These are phyloP conservation scores for Anthostomella pinea DNA, from an alignment of 2,329 filamentous ascomycete genomes.

Conservation along the genomic window DNA sequence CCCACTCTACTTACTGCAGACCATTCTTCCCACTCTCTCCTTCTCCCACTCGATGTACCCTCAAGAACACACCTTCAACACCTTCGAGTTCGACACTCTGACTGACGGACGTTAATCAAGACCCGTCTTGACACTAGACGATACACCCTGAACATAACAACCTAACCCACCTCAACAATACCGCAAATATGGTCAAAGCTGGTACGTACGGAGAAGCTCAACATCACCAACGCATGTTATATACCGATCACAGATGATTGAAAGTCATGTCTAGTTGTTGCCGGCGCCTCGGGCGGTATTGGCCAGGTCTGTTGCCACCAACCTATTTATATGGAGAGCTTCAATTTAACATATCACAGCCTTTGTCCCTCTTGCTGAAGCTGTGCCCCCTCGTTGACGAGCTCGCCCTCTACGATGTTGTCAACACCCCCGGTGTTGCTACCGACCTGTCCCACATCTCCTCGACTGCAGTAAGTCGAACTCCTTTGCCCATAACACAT, in stretches of 20 bases:
- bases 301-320: slow-evolving; percentile 68
- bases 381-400: slow-evolving; percentile 82
- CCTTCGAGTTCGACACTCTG: no score
- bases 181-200: slow-evolving; percentile 56
- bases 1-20: no score
- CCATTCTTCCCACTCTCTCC: no score
- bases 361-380: slow-evolving; percentile 95
- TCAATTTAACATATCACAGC: slow-evolving; percentile 50
- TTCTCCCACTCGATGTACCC: no score
- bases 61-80: no score
- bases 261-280: slow-evolving; percentile 67
- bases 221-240: neutral
- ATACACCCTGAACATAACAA: slow-evolving; percentile 15
- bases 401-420: slow-evolving; percentile 97
- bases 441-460: slow-evolving; percentile 98
- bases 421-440: slow-evolving; percentile 95
- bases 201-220: slow-evolving; percentile 44
- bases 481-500: neutral
- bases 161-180: slow-evolving; percentile 25
- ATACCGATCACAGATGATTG: slow-evolving; percentile 5
- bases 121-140: neutral
- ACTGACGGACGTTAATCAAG: no score
- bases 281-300: slow-evolving; percentile 97
- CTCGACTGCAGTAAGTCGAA: slow-evolving; percentile 65
- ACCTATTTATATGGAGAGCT: slow-evolving; percentile 6